Base-by-base conservation (phyloP, 2,329 filamentous ascomycete genomes). In the Huntiella decipiens region DNA sequence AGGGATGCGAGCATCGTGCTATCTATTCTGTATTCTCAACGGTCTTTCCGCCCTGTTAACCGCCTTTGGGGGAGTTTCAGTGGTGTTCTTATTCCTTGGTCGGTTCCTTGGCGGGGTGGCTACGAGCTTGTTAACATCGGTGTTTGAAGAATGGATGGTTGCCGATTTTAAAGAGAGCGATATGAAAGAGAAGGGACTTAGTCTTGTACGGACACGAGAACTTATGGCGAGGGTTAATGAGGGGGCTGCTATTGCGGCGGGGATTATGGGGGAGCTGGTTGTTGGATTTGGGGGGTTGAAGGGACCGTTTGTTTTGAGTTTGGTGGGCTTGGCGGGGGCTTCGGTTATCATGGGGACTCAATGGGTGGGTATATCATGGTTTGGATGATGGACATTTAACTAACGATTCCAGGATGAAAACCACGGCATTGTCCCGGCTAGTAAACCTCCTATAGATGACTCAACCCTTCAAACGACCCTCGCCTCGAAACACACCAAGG, bases 101-200 rank as follows among this genome's bases (percentile, higher is more conserved):
- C 62, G 73, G 42, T 56, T 70, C 1, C 61, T 74, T 3, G 71
- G 70, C 16, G 73, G 73, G 0, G 50, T 76, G 39, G 67, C 65
- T 22, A 70, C 71, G 32, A 73, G 70, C 19, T 56, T 77, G 36
- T 61, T 77, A 28, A 76, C 71, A 60, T 72, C 65, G 38, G 68
- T 66, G 4, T 75, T 76, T 51, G 72, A 77, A 56, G 71, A 68
- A 52, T 77, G 73, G 72, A 70, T 77, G 62, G 66, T 77, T 22
- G 65, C 68, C 3, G 70, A 73, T 51, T 72, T 66, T 50, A 63
- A 68, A 49, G 58, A 59, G 45, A 58, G 64, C 37, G 58, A 61
- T 35, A 54, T 69, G 28, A 61, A 61, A 22, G 57, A 61, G 8
- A 57, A 55, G 16, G 65, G 63, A 3, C 56, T 58, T 15, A 62